A percentile compares a stretch with the other conserved stretches of the same genome.
These are phyloP conservation scores for Breviolum minutum DNA, from an alignment of 73 alveolate genomes.

Conservation along the genomic window DNA sequence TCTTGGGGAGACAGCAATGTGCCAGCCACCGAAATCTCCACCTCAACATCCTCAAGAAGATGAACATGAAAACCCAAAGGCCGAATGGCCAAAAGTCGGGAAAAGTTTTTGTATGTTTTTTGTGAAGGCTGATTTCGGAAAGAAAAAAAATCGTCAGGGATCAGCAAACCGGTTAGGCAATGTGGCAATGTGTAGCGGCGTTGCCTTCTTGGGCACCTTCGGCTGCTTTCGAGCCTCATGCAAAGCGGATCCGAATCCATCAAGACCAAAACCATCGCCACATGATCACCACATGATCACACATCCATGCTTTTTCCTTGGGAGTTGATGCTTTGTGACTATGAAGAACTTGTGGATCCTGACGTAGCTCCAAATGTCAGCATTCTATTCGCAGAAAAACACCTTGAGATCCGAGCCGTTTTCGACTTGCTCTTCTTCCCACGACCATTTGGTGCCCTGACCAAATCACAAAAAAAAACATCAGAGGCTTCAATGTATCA, in stretches of 20 bases:
- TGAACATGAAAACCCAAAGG: not conserved
- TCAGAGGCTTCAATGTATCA: not conserved
- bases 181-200: not conserved
- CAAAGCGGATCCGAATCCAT: not conserved
- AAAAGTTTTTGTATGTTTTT: too few species aligned
- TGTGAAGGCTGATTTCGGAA: too few species aligned
- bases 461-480: not conserved
- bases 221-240: constrained; percentile 22
- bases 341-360: too few species aligned
- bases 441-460: constrained; percentile 33
- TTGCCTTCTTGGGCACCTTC: constrained; percentile 21
- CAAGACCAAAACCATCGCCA: too few species aligned
- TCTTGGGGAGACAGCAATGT: constrained; percentile 46
- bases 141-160: not conserved
- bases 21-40: constrained; percentile 26
- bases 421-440: constrained; percentile 29
- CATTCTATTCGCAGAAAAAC: not conserved
- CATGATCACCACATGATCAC: too few species aligned
- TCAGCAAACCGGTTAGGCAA: not conserved
- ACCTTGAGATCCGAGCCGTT: not conserved
- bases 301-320: too few species aligned
- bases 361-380: too few species aligned
- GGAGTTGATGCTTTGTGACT: too few species aligned
- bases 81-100: not conserved
- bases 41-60: not conserved